Base-by-base conservation (phyloP, 148 eudicot species). In the Rhododendron henanense region DNA sequence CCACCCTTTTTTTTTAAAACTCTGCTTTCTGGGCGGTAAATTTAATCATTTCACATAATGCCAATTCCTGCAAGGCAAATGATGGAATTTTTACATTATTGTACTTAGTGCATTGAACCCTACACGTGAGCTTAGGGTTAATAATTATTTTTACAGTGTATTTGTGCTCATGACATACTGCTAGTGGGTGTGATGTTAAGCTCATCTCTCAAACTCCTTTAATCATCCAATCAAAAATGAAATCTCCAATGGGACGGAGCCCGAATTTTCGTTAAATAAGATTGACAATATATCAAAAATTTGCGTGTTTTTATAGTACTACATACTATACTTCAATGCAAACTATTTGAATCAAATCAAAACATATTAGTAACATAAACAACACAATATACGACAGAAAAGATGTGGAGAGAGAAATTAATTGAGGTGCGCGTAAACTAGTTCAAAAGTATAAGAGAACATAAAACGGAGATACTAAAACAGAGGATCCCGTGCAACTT, bases 11-110 rank as follows among this genome's bases (percentile, higher is more conserved):
- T 16, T 3, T 55, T 16, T 15, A 23, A 14, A 59, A 41, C 73
- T 81, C 63, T 65, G 74, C 87, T 90, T 81, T 82, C 80, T 89
- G 87, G 85, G 76, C 74, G 91, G 91, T 89, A 83, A 90, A 50
- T 83, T 81, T 90, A 87, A 92, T 92, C 91, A 91, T 92, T 87
- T 89, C 92, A 83, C 87, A 92, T 92, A 89, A 92, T 91, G 82
- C 90, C 90, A 85, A 89, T 88, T 84, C 89, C 94, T 90, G 90
- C 94, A 89, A 85, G 86, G 92, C 87, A 89, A 90, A 92, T 92
- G 91, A 92, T 89, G 90, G 87, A 79, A 89, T 88, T 87, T 88
- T 87, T 87, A 63, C 87, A 89, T 89, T 81, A 86, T 90, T 84
- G 83, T 89, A 41, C 84, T 90, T 82, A 86, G 90, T 90, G 90